These are phyloP conservation scores for Castanea sativa DNA, from an alignment of 306 rosid species.

Conservation along the genomic window DNA sequence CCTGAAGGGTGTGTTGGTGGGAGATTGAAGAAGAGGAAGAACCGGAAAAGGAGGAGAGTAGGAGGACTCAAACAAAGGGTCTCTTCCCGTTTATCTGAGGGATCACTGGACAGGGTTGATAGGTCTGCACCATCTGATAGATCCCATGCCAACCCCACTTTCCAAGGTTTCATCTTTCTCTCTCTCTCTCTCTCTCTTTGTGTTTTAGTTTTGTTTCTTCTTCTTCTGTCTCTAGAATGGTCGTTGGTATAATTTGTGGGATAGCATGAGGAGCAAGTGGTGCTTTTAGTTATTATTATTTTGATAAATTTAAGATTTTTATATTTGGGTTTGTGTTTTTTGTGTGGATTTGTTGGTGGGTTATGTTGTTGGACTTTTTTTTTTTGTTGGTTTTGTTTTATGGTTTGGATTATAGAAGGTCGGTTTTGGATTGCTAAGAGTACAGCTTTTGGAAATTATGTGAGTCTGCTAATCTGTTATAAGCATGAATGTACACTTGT, in stretches of 20 bases:
- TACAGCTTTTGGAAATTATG: conserved; percentile 14
- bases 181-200: neutral
- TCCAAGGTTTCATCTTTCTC: conserved; percentile 57
- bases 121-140: conserved; percentile 40
- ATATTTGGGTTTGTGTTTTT: conserved; percentile 21
- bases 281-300: neutral
- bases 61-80: conserved; percentile 46
- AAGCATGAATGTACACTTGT: neutral
- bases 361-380: neutral
- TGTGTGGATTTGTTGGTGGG: conserved; percentile 15
- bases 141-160: conserved; percentile 58
- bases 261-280: neutral
- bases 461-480: conserved; percentile 7
- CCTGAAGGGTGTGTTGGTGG: conserved; percentile 65
- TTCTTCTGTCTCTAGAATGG: conserved; percentile 5
- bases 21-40: conserved; percentile 45
- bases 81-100: conserved; percentile 47
- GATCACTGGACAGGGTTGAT: conserved; percentile 51
- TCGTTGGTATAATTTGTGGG: conserved; percentile 3
- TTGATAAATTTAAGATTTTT: conserved; percentile 1
- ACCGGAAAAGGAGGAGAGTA: conserved; percentile 37
- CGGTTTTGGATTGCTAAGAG: neutral
- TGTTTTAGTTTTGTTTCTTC: neutral
- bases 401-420: conserved; percentile 22
- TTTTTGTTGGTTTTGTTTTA: conserved; percentile 6